phyloP scores from a whole-genome alignment of 2,329 filamentous ascomycete species.

The Aspergillus carbonarius region DNA sequence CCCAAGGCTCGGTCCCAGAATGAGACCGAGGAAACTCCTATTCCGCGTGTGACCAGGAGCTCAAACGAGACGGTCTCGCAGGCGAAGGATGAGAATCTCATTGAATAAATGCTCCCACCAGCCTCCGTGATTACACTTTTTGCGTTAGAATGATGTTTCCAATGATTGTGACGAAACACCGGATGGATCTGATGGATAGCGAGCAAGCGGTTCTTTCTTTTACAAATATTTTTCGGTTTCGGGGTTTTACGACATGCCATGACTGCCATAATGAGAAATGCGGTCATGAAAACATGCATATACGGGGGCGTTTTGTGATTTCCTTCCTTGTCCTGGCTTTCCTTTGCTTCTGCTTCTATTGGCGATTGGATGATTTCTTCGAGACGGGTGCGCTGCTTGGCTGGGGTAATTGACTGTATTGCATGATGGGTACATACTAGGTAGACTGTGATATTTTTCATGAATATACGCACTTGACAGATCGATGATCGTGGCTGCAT shows the following conservation, averaged over 20 bases:
- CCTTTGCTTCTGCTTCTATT: background rate
- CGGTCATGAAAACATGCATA: background rate
- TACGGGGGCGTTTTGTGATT: background rate
- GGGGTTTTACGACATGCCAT: background rate
- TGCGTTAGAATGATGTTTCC: background rate
- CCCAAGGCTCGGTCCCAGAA: background rate
- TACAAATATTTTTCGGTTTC: background rate
- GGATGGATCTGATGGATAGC: background rate
- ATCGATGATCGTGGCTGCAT: background rate
- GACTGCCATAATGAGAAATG: background rate
- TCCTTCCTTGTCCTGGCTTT: background rate
- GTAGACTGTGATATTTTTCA: background rate
- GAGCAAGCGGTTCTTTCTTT: background rate
- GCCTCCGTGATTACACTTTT: background rate
- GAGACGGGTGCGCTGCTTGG: too few relatives aligned
- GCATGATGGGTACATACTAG: background rate
- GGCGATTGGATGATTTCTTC: background rate
- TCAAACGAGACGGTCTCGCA: background rate
- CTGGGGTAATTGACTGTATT: background rate
- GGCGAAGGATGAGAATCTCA: too few relatives aligned
- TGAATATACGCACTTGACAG: too few relatives aligned
- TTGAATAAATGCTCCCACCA: too few relatives aligned
- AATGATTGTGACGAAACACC: background rate
- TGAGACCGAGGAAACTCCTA: too few relatives aligned
- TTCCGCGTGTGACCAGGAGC: background rate